Base-by-base conservation (phyloP, 2,329 filamentous ascomycete genomes). In the Delphinella strobiligena region DNA sequence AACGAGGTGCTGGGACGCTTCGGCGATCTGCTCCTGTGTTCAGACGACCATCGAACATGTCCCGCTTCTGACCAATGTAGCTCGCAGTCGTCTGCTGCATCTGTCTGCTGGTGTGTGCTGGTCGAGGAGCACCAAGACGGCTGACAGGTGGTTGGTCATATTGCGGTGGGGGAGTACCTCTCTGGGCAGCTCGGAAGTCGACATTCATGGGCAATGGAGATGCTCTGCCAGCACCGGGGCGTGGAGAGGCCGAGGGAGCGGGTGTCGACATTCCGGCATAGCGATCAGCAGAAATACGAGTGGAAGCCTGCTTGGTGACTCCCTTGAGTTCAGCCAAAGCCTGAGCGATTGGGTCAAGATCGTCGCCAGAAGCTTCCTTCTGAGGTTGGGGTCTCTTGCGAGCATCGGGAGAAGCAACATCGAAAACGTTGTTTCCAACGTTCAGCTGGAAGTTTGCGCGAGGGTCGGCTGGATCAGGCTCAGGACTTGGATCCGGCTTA, bases 51-150 rank as follows among this genome's bases (percentile, higher is more conserved):
- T 40, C 41, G 59, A 93, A 91, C 66, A 95, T 80, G 53, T 73
- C 86, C 32, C 85, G 75, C 2, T 84, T 85, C 59, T 95, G 83
- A 34, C 79, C 76, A 16, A 82, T 77, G 53, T 89, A 95, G 60
- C 87, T 87, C 51, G 93, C 82, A 0, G 87, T 91, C 3, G 88
- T 85, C 59, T 93, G 84, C 55, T 94, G 85, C 93, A 98, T 98
- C 35, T 91, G 85, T 47, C 82, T 84, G 3, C 86, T 83, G 0
- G 93, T 98, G 45, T 93, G 86, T 1, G 91, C 91, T 2, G 89
- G 87, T 43, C 89, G 81, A 2, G 91, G 93, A 10, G 89, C 83
- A 39, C 87, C 91, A 3, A 96, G 72, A 43, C 84, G 74, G 55
- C 82, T 84, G 34, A 86, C 72, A 36, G 80, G 75, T 7, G 76